Conservation (phyloP, 2,329 filamentous ascomycete species). For the Exophiala bonariae region DNA sequence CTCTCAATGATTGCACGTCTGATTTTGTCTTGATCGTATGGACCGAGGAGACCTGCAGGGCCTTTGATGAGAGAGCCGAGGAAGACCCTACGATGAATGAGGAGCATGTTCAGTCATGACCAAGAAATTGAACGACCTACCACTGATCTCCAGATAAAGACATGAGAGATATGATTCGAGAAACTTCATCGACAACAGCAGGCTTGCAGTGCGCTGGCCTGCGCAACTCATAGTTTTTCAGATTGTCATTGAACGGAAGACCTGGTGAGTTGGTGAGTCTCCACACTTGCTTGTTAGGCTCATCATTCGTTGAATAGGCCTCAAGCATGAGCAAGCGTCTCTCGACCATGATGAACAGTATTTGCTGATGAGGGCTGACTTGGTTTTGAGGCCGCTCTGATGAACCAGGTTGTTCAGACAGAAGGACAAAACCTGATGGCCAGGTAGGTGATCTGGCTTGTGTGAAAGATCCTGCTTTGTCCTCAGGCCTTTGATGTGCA, state of each 20-base stretch:
- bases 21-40: slow-evolving; percentile 6
- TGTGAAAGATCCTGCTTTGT: too few relatives aligned
- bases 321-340: slow-evolving; percentile 18
- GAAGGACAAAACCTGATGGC: too few relatives aligned
- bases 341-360: slow-evolving; percentile 13
- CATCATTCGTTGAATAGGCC: slow-evolving; percentile 6
- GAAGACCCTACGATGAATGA: slow-evolving; percentile 9
- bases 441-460: too few relatives aligned
- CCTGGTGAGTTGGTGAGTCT: slow-evolving; percentile 12
- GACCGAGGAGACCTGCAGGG: slow-evolving; percentile 10
- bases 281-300: slow-evolving; percentile 9
- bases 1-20: slow-evolving; percentile 17
- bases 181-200: slow-evolving; percentile 12
- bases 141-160: slow-evolving; percentile 7
- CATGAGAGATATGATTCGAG: slow-evolving; percentile 13
- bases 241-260: slow-evolving; percentile 10
- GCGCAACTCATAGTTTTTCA: slow-evolving; percentile 10
- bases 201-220: slow-evolving; percentile 12
- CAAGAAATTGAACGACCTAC: background rate
- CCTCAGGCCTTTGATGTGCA: too few relatives aligned
- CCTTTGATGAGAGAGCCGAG: slow-evolving; percentile 18
- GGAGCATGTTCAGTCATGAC: background rate
- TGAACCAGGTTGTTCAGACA: too few relatives aligned
- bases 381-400: too few relatives aligned
- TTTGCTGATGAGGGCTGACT: too few relatives aligned